Percentiles rank a stretch among this genome's conserved stretches.
These are phyloP conservation scores for Rhododendron vialii DNA, from an alignment of 148 eudicot species.

Conservation along the genomic window DNA sequence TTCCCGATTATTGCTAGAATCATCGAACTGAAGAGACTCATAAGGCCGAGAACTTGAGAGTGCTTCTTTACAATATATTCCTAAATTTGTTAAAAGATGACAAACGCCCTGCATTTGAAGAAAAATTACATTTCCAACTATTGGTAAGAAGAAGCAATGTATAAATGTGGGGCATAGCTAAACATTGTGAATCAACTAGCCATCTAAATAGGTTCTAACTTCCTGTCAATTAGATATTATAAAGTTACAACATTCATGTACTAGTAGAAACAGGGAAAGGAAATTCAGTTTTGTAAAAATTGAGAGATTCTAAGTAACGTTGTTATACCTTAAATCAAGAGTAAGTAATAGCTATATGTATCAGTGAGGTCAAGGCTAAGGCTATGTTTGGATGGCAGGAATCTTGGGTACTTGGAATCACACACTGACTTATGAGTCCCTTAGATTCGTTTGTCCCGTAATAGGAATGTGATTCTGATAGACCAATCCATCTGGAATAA, in stretches of 20 bases:
- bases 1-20: conserved; percentile 35
- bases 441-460: not conserved
- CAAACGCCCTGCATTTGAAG: conserved; percentile 62
- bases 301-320: not conserved
- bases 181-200: not conserved
- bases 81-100: conserved; percentile 73
- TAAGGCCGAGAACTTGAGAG: conserved; percentile 39
- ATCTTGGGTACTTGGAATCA: not conserved
- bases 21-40: conserved; percentile 52
- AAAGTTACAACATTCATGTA: not conserved
- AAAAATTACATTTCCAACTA: not conserved
- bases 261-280: not conserved
- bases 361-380: not conserved
- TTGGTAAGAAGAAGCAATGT: not conserved
- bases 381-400: not conserved
- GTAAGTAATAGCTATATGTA: not conserved
- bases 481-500: not conserved
- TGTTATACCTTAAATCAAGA: not conserved
- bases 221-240: not conserved
- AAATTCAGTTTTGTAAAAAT: not conserved
- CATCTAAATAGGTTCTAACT: not conserved
- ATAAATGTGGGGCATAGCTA: not conserved
- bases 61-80: conserved; percentile 60
- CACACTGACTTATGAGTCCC: not conserved
- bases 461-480: not conserved